Conservation (phyloP, 169 alveolate genomes). For the Cryptosporidium ubiquitum region DNA sequence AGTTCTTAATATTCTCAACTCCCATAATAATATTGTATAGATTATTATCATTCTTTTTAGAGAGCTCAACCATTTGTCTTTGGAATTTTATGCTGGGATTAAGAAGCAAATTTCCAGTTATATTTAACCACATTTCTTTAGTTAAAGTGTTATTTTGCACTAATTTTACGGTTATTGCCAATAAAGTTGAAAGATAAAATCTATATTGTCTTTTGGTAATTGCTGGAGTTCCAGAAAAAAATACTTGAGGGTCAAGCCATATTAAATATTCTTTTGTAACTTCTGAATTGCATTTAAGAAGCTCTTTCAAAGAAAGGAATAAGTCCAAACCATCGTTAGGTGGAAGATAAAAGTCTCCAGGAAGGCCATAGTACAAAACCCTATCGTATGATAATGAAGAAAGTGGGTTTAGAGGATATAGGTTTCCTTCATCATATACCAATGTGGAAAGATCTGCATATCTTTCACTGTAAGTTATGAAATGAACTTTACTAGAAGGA, state of each 20-base stretch:
- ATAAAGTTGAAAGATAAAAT: conserved; percentile 62
- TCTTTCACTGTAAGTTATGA: conserved; percentile 83
- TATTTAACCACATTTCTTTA: conserved; percentile 51
- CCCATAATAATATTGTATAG: conserved; percentile 43
- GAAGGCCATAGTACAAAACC: conserved; percentile 73
- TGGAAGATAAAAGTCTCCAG: conserved; percentile 76
- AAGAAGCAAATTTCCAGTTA: conserved; percentile 19
- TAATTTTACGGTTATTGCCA: conserved; percentile 13
- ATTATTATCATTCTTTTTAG: conserved; percentile 34
- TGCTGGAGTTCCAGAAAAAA: conserved; percentile 81
- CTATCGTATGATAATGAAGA: conserved; percentile 52
- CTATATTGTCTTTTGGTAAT: conserved; percentile 86
- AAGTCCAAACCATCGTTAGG: conserved; percentile 72
- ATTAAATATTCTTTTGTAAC: conserved; percentile 72
- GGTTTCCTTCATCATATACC: conserved; percentile 75
- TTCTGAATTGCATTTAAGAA: conserved; percentile 10
- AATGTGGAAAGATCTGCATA: conserved; percentile 84
- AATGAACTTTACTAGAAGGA: conserved; percentile 80
- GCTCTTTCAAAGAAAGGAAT: conserved; percentile 33
- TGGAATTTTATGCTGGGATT: conserved; percentile 57
- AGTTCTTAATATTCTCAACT: conserved; percentile 14
- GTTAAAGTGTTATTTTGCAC: conserved; percentile 22
- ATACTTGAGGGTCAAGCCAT: conserved; percentile 78
- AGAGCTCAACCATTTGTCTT: conserved; percentile 40
- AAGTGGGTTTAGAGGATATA: conserved; percentile 64